phyloP scores from a whole-genome alignment of 2,329 filamentous ascomycete species.

The Epichloe typhina region DNA sequence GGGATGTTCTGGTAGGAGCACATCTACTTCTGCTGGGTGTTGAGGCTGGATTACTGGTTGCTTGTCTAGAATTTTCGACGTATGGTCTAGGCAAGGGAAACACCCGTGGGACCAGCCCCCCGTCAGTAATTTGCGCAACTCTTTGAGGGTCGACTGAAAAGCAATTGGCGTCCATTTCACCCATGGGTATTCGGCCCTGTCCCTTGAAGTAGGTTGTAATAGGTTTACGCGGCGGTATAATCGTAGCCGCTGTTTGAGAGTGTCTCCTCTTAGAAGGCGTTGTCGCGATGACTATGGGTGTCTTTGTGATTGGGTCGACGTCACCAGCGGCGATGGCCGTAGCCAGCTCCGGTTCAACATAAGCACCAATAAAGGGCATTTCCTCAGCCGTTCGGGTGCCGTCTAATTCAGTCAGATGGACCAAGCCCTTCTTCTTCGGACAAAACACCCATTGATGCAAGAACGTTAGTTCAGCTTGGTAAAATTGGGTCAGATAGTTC shows the following conservation, averaged over 20 bases:
- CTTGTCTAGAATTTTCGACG: constrained; percentile 24
- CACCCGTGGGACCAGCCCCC: constrained; percentile 40
- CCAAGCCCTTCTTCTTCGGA: constrained; percentile 54
- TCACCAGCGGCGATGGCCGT: constrained; percentile 66
- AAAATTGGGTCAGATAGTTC: constrained; percentile 70
- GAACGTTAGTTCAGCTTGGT: constrained; percentile 83
- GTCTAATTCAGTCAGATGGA: constrained; percentile 59
- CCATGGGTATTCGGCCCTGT: constrained; percentile 39
- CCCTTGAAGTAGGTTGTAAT: constrained; percentile 43
- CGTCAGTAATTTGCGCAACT: constrained; percentile 34
- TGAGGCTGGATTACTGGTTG: constrained; percentile 4
- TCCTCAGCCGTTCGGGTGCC: constrained; percentile 50
- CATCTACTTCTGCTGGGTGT: constrained; percentile 8
- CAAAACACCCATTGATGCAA: constrained; percentile 92
- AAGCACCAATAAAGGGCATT: constrained; percentile 69
- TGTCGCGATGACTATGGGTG: constrained; percentile 34
- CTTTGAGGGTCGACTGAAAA: constrained; percentile 39
- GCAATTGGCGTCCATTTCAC: constrained; percentile 50
- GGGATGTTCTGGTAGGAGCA: constrained; percentile 19
- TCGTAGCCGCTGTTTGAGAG: constrained; percentile 19
- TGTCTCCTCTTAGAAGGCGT: constrained; percentile 30
- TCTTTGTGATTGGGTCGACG: constrained; percentile 80
- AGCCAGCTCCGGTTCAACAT: constrained; percentile 57
- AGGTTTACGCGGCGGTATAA: constrained; percentile 28
- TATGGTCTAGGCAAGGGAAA: constrained; percentile 48